phyloP scores from a whole-genome alignment of 2,329 filamentous ascomycete species.

The Fusarium ramigenum region DNA sequence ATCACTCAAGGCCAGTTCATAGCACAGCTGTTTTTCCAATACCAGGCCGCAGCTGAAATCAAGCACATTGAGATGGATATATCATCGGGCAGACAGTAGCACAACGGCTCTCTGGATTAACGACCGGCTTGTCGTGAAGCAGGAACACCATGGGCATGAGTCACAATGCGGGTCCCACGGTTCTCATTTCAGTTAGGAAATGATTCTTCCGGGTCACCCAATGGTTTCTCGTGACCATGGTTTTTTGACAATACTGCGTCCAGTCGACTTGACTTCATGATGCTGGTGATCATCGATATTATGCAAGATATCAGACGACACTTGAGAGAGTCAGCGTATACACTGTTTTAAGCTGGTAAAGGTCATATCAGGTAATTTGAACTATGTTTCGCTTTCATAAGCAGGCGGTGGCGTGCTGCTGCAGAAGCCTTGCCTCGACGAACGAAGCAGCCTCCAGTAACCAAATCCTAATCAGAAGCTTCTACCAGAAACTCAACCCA shows the following conservation, averaged over 20 bases:
- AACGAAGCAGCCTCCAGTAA: neutral
- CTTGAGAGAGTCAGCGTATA: accelerated
- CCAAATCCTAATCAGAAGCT: too few relatives aligned
- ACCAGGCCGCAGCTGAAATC: neutral
- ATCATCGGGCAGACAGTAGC: too few relatives aligned
- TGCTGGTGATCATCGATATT: neutral
- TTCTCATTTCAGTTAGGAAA: neutral
- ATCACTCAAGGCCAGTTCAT: neutral
- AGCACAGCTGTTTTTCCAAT: accelerated
- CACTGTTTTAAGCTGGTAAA: accelerated
- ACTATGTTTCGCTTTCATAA: accelerated
- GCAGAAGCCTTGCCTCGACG: too few relatives aligned
- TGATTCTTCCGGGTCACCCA: accelerated
- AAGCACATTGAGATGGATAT: neutral
- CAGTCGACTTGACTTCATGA: neutral
- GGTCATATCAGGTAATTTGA: accelerated
- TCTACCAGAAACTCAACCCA: too few relatives aligned
- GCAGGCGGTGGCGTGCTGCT: neutral
- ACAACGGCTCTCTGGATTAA: accelerated
- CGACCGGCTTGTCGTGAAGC: neutral
- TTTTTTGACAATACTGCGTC: too few relatives aligned
- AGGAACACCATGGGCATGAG: neutral
- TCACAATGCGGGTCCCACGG: too few relatives aligned
- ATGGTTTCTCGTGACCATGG: neutral
- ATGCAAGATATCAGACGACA: neutral